Percentiles rank a stretch among this genome's conserved stretches.
These are phyloP conservation scores for Phoma sp. DNA, from an alignment of 2,329 filamentous ascomycete species.

Conservation along the genomic window DNA sequence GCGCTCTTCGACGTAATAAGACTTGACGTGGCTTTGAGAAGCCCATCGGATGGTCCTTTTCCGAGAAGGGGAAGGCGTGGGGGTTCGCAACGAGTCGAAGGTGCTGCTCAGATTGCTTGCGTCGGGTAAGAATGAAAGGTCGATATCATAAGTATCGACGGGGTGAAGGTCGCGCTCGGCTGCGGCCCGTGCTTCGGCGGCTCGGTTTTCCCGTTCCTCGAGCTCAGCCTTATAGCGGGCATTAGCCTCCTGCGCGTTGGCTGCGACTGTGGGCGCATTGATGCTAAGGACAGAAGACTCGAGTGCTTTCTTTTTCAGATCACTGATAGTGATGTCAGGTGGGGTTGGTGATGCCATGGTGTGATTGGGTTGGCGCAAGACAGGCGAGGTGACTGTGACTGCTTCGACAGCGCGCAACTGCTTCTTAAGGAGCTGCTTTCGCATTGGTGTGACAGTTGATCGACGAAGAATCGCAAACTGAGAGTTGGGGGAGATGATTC, in stretches of 20 bases:
- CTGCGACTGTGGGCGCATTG: conserved; percentile 10
- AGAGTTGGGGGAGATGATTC: background rate
- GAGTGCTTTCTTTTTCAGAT: background rate
- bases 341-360: background rate
- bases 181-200: conserved; percentile 15
- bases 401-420: conserved; percentile 2
- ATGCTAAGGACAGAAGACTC: background rate
- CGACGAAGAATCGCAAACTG: background rate
- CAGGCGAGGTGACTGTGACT: background rate
- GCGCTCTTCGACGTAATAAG: conserved; percentile 29
- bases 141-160: conserved; percentile 12
- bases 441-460: background rate
- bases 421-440: conserved; percentile 9
- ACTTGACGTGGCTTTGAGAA: conserved; percentile 18
- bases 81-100: background rate
- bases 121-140: conserved; percentile 12
- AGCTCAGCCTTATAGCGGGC: conserved; percentile 11
- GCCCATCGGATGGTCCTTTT: conserved; percentile 25
- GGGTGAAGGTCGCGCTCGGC: conserved; percentile 9
- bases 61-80: background rate
- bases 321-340: background rate
- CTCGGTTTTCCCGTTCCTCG: conserved; percentile 18
- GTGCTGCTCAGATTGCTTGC: conserved; percentile 7
- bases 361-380: background rate
- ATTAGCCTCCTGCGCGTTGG: conserved; percentile 5